Conservation (phyloP, 768 basidiomycete species). For the Rhizopogon salebrosus region DNA sequence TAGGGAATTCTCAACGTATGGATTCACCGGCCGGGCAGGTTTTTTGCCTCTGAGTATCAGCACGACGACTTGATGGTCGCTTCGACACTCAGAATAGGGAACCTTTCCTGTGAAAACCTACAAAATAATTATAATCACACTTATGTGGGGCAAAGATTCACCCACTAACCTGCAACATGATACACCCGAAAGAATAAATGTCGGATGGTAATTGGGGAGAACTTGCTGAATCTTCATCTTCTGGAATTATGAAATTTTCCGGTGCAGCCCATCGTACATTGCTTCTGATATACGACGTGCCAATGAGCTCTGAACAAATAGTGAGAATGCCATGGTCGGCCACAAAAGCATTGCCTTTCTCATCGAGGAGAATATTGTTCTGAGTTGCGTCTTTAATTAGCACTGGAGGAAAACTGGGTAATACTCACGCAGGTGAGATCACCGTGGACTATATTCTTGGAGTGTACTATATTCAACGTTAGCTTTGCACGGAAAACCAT, state of each 20-base stretch:
- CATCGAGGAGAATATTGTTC: slow-evolving; percentile 38
- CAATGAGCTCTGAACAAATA: slow-evolving; percentile 30
- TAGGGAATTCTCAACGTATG: background rate
- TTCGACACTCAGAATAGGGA: background rate
- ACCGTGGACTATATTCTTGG: background rate
- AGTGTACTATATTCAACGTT: background rate
- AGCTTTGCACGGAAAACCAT: background rate
- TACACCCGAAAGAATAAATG: slow-evolving; percentile 30
- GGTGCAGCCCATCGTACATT: slow-evolving; percentile 39
- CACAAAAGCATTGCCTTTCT: slow-evolving; percentile 31
- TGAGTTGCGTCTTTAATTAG: background rate
- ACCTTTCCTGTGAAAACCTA: slow-evolving; percentile 1
- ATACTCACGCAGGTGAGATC: slow-evolving; percentile 3
- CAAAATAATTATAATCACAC: background rate
- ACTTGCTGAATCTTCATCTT: background rate
- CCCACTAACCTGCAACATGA: slow-evolving; percentile 25
- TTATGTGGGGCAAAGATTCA: slow-evolving; percentile 13
- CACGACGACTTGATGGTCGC: background rate
- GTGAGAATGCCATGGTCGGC: slow-evolving; percentile 40
- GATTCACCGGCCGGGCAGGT: background rate
- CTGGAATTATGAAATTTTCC: slow-evolving; percentile 1
- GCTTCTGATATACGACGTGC: slow-evolving; percentile 7
- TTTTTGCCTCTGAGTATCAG: background rate
- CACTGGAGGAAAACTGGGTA: background rate
- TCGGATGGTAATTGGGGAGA: slow-evolving; percentile 8